Evolutionary conservation across 768 basidiomycete species (phyloP), one percentile per base, ranked within the genome.

Genomic region (Kwoniella botswanensis): DNA sequence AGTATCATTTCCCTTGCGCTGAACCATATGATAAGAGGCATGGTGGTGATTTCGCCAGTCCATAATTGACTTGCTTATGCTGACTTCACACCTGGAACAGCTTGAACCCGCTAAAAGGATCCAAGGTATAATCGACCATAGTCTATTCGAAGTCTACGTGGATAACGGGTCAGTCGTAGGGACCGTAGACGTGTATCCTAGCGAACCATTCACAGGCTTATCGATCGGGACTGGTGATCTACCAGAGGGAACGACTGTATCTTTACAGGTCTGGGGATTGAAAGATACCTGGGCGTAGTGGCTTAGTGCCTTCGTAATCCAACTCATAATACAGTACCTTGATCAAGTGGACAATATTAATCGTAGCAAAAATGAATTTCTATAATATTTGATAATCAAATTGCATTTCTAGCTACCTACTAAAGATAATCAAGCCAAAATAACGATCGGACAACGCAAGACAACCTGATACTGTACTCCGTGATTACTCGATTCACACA

Each of bases 91-190:
- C 1, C 5, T 11, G 15, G 4, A 21, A 12, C 35, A 66, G 65
- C 41, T 55, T 18, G 43, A 57, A 29, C 66, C 50, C 17, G 73
- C 59, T 12, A 53, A 64, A 52, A 43, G 88, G 90, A 86, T 88
- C 90, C 89, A 91, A 63, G 50, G 65, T 15, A 66, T 77, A 21
- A 53, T 75, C 21, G 76, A 77, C 54, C 41, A 71, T 41, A 71
- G 68, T 35, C 43, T 77, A 7, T 54, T 73, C n/a, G 76, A 77
- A 53, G 59, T 77, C 21, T 77, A 73, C 59, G 26, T 77, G 2
- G 76, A 77, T 54, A 68, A 67, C 9, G 76, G 76, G 17, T 58
- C 70, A 3, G 71, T 65, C 22, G 63, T 63, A 12, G 74, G 67
- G 2, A 77, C 76, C 2, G 66, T 26, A 17, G 55, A 69, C 11